Evolutionary conservation across 2,329 filamentous ascomycete genomes (phyloP), one percentile per base, ranked within the genome.

Genomic region (Fusarium hostae): DNA sequence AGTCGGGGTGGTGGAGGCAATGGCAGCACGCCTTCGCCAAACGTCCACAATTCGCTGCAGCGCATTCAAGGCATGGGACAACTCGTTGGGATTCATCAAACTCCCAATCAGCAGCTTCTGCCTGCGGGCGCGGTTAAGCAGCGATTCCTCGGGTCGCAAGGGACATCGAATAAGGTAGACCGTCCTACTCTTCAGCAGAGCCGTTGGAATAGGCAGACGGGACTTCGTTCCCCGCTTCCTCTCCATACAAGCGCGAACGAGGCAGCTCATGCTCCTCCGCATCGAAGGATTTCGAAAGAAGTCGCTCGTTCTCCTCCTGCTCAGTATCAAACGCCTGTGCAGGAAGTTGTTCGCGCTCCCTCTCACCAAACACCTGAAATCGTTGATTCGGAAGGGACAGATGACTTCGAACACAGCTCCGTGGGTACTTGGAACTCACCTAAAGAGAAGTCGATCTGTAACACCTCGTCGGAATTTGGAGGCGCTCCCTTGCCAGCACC

Each of bases 401-500:
- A 24, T 10, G 54, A 60, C 2, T 66, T 39, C 6, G 60, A 67
- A 18, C 8, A 59, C 3, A 43, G 48, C 10, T 51, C 59, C 15
- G 22, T 41, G 3, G 61, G 62, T 16, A 72, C 70, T 5, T 68
- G 28, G 67, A 61, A 45, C 28, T 73, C 61, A 22, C 70, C 37
- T 32, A 45, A 28, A 35, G 32, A 26, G 40, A 30, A 22, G 16
- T 34, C 39, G 6, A 12, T 7, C 13, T 22, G 24, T 5, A 37
- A 32, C 13, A 9, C 41, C 7, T 57, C 51, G 12, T 35, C 43
- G 3, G 56, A 60, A 6, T 26, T 56, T 20, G 35, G 35, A 40
- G 43, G 43, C 4, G 66, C 58, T 18, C 74, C 71, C 7, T 59
- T 66, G 13, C 74, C 74, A 26, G 66, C 61, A n/a, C 73, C 73